These are phyloP conservation scores for Rhodotorula sp. DNA, from an alignment of 1,284 basidiomycete genomes.

Conservation along the genomic window DNA sequence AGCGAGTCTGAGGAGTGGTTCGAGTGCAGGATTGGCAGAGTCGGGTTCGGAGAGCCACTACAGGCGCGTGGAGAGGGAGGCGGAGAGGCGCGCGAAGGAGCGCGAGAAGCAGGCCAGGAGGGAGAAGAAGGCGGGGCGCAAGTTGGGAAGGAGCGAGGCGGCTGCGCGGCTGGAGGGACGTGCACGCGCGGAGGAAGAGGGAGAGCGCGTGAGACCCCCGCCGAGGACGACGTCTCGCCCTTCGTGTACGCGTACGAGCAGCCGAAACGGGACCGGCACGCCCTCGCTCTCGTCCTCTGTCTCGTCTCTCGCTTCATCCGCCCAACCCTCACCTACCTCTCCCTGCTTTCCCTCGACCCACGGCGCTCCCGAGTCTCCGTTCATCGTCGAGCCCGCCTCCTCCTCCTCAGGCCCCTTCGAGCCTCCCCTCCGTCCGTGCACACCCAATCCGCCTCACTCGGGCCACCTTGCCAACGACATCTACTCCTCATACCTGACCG, in stretches of 20 bases:
- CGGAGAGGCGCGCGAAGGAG: constrained; percentile 9
- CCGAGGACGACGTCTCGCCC: constrained; percentile 10
- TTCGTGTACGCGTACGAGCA: too few relatives aligned
- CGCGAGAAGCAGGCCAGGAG: constrained; percentile 1
- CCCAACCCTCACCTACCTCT: constrained; percentile 18
- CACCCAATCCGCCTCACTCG: neutral
- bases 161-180: too few relatives aligned
- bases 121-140: neutral
- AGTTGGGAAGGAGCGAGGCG: too few relatives aligned
- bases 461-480: constrained; percentile 6
- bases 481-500: constrained; percentile 27
- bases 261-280: neutral
- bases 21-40: neutral
- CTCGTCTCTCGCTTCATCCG: constrained; percentile 9
- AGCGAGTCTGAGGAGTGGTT: constrained; percentile 1
- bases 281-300: constrained; percentile 18
- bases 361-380: neutral
- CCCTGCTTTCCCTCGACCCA: constrained; percentile 2
- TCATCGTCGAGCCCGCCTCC: constrained; percentile 14
- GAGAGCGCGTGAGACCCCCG: constrained; percentile 6
- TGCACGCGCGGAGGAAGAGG: constrained; percentile 1
- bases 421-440: neutral
- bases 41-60: constrained; percentile 28
- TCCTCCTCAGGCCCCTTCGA: neutral
- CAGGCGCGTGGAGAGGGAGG: constrained; percentile 22